Conservation (phyloP, 176 grass and related monocot species). For the Oryza glaberrima region DNA sequence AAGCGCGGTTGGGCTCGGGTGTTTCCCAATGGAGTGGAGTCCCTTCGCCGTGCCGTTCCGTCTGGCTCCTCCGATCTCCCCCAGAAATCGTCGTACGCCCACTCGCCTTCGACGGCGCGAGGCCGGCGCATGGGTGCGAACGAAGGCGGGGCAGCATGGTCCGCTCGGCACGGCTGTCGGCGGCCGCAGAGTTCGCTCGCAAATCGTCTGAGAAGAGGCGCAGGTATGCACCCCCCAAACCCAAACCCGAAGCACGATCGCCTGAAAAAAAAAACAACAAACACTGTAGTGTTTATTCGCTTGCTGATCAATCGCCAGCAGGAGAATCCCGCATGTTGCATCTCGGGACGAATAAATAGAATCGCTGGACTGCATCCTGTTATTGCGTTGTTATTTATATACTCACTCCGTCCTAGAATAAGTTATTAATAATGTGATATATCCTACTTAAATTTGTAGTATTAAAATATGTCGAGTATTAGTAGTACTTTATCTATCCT, state of each 20-base stretch:
- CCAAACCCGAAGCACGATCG: not conserved
- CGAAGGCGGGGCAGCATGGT: not conserved
- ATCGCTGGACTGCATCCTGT: not conserved
- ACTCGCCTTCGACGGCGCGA: not conserved
- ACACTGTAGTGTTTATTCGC: not conserved
- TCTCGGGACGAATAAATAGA: too few species aligned
- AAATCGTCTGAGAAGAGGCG: not conserved
- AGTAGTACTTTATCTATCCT: too few species aligned
- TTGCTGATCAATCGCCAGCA: not conserved
- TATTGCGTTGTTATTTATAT: not conserved
- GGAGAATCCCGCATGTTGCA: not conserved
- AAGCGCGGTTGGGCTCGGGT: not conserved
- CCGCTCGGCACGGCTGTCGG: not conserved
- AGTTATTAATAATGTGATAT: too few species aligned
- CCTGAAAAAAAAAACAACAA: not conserved
- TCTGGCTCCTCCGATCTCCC: not conserved
- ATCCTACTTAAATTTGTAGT: too few species aligned
- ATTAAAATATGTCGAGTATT: too few species aligned
- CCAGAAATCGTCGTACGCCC: not conserved
- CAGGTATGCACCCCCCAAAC: not conserved
- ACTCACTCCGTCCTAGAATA: too few species aligned
- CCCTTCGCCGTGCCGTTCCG: not conserved
- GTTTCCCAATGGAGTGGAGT: not conserved
- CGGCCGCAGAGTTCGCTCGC: not conserved
- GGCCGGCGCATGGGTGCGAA: not conserved